These are phyloP conservation scores for Fusarium compactum DNA, from an alignment of 2,329 filamentous ascomycete species.

Conservation along the genomic window DNA sequence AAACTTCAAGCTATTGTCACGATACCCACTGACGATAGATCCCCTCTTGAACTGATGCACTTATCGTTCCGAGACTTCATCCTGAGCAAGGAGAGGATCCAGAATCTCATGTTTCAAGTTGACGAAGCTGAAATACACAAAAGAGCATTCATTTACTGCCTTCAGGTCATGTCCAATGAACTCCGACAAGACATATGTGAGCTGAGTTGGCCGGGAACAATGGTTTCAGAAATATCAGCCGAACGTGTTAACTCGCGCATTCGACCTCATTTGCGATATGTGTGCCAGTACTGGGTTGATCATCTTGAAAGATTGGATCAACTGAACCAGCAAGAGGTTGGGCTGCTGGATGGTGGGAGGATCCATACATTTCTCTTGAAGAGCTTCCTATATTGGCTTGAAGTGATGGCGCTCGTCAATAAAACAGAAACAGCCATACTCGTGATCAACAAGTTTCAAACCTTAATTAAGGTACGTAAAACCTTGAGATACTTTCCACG, in stretches of 20 bases:
- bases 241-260: not conserved
- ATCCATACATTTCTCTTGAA: constrained; percentile 6
- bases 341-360: not conserved
- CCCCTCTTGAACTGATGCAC: too few relatives aligned
- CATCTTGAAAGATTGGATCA: not conserved
- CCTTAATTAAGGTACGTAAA: not conserved
- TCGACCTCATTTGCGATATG: not conserved
- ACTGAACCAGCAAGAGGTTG: not conserved
- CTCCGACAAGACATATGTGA: constrained; percentile 12
- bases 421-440: not conserved
- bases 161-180: constrained; percentile 1
- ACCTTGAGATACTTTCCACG: accelerated
- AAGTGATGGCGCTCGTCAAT: constrained; percentile 4
- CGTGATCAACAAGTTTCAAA: not conserved
- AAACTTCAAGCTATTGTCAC: too few relatives aligned
- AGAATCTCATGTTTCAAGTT: not conserved
- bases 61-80: too few relatives aligned
- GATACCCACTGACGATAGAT: too few relatives aligned
- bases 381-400: constrained; percentile 9
- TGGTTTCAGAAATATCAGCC: not conserved
- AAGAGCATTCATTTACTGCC: not conserved
- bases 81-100: too few relatives aligned
- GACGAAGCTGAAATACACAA: not conserved
- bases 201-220: not conserved
- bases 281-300: constrained; percentile 14